Base-by-base conservation (phyloP, 2,329 filamentous ascomycete genomes). In the Colletotrichum lentis region DNA sequence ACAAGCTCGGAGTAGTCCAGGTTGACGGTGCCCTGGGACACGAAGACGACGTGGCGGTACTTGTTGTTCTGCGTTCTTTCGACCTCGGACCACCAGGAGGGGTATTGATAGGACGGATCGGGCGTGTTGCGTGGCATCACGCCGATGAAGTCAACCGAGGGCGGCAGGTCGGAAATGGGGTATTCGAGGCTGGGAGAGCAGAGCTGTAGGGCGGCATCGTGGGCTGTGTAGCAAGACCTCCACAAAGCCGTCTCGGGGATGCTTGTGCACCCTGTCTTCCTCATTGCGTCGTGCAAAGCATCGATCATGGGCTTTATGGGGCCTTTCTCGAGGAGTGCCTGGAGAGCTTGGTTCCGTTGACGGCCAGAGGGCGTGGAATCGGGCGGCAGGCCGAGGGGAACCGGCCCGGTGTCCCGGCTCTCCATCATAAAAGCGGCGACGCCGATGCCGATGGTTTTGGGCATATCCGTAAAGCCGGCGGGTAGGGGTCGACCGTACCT, bases 11-110 rank as follows among this genome's bases (percentile, higher is more conserved):
- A 70, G 65, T 79, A 79, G 31, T 81, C 73, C 20, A 71, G 69
- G 12, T 76, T 77, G 2, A 83, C 72, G 3, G 84, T 86, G 5
- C 84, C 84, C 70, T 85, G 84, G 0, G 80, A 78, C 5, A 85
- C 82, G 31, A 80, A 76, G 6, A 86, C 73, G 31, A 86, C 55
- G 7, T 68, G 37, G 12, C 65, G 62, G 22, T 60, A 65, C 1
- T n/a, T 41, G 24, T 47, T 67, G 18, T 64, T n/a, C 27, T 56
- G 62, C 5, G 22, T 54, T 14, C 49, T 73, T 11, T 76, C 71
- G 18, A 86, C 75, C 5, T 81, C 79, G 3, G 75, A 59, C 82
- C 82, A 86, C 80, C 82, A 86, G 7, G 71, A 35, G 0, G 84
- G 84, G 44, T 75, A 77, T 2, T 63, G 62, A 39, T 77, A 75